These are phyloP conservation scores for Sparassis latifolia DNA, from an alignment of 1,284 basidiomycete species.

Conservation along the genomic window DNA sequence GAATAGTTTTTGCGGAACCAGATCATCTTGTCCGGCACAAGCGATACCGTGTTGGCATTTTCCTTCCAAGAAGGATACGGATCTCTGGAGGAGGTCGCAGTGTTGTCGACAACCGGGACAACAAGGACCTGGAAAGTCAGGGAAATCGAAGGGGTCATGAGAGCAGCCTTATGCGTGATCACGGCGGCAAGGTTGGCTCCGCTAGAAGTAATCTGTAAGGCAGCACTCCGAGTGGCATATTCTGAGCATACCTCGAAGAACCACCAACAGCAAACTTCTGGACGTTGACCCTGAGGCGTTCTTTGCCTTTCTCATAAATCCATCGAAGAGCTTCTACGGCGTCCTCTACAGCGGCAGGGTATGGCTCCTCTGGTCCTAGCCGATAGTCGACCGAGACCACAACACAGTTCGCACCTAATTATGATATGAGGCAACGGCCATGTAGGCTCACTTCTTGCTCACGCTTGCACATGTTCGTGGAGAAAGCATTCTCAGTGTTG, in stretches of 20 bases:
- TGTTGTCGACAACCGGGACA: constrained; percentile 71
- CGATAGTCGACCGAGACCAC: constrained; percentile 70
- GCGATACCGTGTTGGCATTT: constrained; percentile 52
- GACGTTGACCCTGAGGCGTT: constrained; percentile 34
- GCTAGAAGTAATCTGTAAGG: constrained; percentile 26
- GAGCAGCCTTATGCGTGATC: constrained; percentile 55
- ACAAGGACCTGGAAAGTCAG: constrained; percentile 59
- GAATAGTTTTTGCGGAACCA: constrained; percentile 70
- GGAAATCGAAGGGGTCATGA: constrained; percentile 43
- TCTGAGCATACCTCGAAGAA: constrained; percentile 49
- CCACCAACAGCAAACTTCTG: constrained; percentile 53
- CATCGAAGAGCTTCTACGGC: constrained; percentile 62
- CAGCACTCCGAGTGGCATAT: not conserved
- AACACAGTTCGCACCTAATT: constrained; percentile 42
- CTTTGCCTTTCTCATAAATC: constrained; percentile 41
- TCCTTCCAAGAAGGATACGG: constrained; percentile 49
- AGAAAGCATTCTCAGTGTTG: constrained; percentile 49
- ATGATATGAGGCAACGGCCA: not conserved
- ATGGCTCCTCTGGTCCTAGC: constrained; percentile 67
- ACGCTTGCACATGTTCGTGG: constrained; percentile 54
- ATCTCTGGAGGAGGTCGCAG: constrained; percentile 37
- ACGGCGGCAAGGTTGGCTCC: constrained; percentile 71
- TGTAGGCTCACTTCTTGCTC: constrained; percentile 2
- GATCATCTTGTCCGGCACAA: constrained; percentile 57
- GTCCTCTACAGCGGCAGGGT: constrained; percentile 72